These are phyloP conservation scores for Stagonosporopsis cucurbitacearum DNA, from an alignment of 2,329 filamentous ascomycete species.

Conservation along the genomic window DNA sequence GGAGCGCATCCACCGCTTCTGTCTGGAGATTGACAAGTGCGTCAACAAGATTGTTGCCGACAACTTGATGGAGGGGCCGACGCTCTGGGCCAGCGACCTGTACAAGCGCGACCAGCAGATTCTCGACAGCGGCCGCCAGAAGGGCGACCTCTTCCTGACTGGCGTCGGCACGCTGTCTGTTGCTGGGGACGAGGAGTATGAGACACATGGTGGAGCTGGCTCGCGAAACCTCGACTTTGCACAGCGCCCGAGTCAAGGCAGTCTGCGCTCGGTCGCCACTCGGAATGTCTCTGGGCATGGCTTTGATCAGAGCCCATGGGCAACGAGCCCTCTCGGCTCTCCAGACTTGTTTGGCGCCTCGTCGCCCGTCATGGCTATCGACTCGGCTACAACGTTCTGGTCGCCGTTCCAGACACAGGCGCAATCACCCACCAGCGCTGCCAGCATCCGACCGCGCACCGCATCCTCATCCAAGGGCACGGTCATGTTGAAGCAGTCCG, in stretches of 20 bases:
- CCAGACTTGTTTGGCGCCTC: slow-evolving; percentile 73
- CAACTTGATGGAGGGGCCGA: slow-evolving; percentile 81
- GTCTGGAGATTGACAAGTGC: slow-evolving; percentile 85
- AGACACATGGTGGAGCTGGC: slow-evolving; percentile 46
- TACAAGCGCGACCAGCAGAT: slow-evolving; percentile 77
- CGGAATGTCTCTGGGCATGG: slow-evolving; percentile 73
- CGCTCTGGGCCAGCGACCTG: slow-evolving; percentile 90
- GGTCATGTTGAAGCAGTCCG: slow-evolving; percentile 63
- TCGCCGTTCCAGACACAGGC: slow-evolving; percentile 78
- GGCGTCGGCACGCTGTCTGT: slow-evolving; percentile 57
- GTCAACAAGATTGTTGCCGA: slow-evolving; percentile 86
- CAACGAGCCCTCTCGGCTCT: slow-evolving; percentile 69
- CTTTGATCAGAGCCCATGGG: slow-evolving; percentile 72
- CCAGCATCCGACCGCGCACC: slow-evolving; percentile 68
- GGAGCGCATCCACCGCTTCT: slow-evolving; percentile 92
- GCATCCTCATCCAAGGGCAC: slow-evolving; percentile 73
- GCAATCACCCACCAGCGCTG: slow-evolving; percentile 68
- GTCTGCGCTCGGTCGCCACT: slow-evolving; percentile 64
- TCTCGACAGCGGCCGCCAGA: slow-evolving; percentile 60
- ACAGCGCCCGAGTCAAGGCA: slow-evolving; percentile 61
- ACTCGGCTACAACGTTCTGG: slow-evolving; percentile 84
- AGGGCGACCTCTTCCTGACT: slow-evolving; percentile 56
- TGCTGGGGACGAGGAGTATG: slow-evolving; percentile 56
- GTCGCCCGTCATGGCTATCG: slow-evolving; percentile 73
- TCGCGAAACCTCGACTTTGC: slow-evolving; percentile 54